phyloP scores from a whole-genome alignment of 257 asterid species.

The Przewalskia tangutica region DNA sequence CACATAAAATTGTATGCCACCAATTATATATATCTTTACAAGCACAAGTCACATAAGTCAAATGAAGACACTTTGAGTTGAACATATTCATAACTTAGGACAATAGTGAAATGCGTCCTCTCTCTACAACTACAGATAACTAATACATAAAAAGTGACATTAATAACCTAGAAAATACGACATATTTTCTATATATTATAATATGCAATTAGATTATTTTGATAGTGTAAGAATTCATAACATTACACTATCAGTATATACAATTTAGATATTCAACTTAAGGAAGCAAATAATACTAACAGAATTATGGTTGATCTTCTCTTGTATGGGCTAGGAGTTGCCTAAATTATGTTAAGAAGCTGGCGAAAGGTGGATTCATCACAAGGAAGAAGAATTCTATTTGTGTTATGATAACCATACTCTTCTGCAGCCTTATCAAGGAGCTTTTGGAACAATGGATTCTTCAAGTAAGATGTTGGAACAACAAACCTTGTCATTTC shows the following conservation, averaged over 20 bases:
- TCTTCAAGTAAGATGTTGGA: slow-evolving; percentile 43
- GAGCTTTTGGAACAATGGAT: slow-evolving; percentile 36
- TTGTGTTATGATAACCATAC: slow-evolving; percentile 38
- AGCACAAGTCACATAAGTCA: not conserved
- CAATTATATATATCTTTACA: not conserved
- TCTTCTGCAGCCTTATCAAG: slow-evolving; percentile 66
- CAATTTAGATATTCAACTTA: not conserved
- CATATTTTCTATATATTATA: too few species aligned
- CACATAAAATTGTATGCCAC: not conserved
- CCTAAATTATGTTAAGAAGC: slow-evolving; percentile 18
- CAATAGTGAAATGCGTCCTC: too few species aligned
- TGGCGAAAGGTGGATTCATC: slow-evolving; percentile 34
- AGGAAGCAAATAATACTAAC: not conserved
- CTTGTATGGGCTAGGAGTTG: not conserved
- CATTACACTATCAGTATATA: not conserved
- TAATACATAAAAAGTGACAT: too few species aligned
- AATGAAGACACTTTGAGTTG: not conserved
- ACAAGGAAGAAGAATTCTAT: slow-evolving; percentile 45
- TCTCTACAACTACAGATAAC: too few species aligned
- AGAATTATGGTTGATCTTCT: not conserved
- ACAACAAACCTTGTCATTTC: slow-evolving; percentile 50
- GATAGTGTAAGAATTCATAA: not conserved
- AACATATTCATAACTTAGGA: not conserved
- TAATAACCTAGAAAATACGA: too few species aligned
- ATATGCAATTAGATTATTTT: too few species aligned